phyloP scores from a whole-genome alignment of 345 rosid species.

The rapeseed (Brassica napus) region Da-Ae NC_063443.1:8153501-8154000 shows the following conservation, averaged over 20 bases:
- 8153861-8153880: slow-evolving; percentile 44
- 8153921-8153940: slow-evolving; percentile 41
- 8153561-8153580: slow-evolving; percentile 57
- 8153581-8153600: not conserved
- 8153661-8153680: not conserved
- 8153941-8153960: slow-evolving; percentile 47
- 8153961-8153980: slow-evolving; percentile 35
- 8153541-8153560: slow-evolving; percentile 40
- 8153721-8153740: slow-evolving; percentile 45
- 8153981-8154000: slow-evolving; percentile 66
- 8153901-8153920: slow-evolving; percentile 53
- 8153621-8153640: not conserved
- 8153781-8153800: slow-evolving; percentile 50
- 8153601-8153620: not conserved
- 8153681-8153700: not conserved
- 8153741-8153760: slow-evolving; percentile 16
- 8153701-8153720: slow-evolving; percentile 37
- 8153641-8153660: not conserved
- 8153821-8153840: slow-evolving; percentile 52
- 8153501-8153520: not conserved
- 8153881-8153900: slow-evolving; percentile 50
- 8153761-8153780: slow-evolving; percentile 34
- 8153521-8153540: not conserved
- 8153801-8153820: slow-evolving; percentile 48
- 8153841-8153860: slow-evolving; percentile 54